A percentile compares a stretch with the other conserved stretches of the same genome.
Conservation (phyloP, 208 protist species). For the Trypanosoma cruzi region DNA sequence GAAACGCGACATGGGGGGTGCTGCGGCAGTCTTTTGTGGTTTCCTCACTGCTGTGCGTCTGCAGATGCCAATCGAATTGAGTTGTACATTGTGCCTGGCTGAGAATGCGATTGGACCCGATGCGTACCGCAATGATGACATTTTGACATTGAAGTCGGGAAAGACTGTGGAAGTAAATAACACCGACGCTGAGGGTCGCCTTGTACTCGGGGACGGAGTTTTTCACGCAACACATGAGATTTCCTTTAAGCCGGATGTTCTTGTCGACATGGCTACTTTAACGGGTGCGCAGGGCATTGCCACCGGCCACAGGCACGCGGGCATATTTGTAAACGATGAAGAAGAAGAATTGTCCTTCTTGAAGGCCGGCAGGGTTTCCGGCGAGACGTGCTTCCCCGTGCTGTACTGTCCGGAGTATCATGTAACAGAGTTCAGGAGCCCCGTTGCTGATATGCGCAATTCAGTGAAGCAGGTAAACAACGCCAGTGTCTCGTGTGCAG, state of each 20-base stretch:
- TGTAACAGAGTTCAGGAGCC: constrained; percentile 61
- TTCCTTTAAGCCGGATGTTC: constrained; percentile 64
- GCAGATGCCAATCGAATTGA: constrained; percentile 46
- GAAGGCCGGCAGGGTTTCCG: constrained; percentile 46
- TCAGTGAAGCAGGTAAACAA: constrained; percentile 51
- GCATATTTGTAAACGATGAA: constrained; percentile 70
- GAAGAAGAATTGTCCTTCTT: constrained; percentile 58
- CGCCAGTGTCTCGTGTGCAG: constrained; percentile 72
- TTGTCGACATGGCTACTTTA: constrained; percentile 92
- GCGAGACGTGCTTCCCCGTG: constrained; percentile 82
- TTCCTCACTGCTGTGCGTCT: constrained; percentile 70
- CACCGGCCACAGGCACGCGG: constrained; percentile 78
- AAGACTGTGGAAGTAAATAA: constrained; percentile 90
- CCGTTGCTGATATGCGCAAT: constrained; percentile 79
- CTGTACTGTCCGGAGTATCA: constrained; percentile 90
- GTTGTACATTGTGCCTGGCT: constrained; percentile 82
- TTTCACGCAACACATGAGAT: constrained; percentile 75
- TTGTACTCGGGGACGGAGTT: constrained; percentile 88
- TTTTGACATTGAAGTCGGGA: constrained; percentile 83
- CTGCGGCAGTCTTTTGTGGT: constrained; percentile 75
- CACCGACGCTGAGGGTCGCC: too few relatives aligned
- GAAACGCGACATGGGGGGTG: constrained; percentile 92
- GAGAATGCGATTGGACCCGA: constrained; percentile 84
- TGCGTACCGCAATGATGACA: constrained; percentile 83
- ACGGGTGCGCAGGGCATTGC: constrained; percentile 91